Conservation (phyloP, 257 asterid genomes). For the Solanum etuberosum region DNA sequence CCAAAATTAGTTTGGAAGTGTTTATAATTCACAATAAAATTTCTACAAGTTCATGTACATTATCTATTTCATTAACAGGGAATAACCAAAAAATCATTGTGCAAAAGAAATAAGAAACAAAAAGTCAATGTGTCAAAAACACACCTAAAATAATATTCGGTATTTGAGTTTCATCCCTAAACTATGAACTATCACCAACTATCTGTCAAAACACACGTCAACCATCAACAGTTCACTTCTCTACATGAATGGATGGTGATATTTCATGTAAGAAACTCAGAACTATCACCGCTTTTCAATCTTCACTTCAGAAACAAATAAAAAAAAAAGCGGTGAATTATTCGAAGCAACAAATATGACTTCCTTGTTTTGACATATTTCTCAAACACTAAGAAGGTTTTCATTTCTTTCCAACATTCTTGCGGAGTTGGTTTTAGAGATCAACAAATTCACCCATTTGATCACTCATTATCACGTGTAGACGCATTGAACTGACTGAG, state of each 20-base stretch:
- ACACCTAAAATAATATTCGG: too few species aligned
- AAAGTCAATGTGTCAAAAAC: not conserved
- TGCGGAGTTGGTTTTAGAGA: too few species aligned
- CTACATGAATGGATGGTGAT: not conserved
- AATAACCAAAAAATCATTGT: not conserved
- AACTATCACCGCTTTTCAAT: too few species aligned
- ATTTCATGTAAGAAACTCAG: not conserved
- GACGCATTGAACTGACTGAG: too few species aligned
- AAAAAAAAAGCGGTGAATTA: too few species aligned
- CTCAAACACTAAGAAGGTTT: too few species aligned
- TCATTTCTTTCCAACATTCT: too few species aligned
- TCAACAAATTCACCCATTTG: not conserved
- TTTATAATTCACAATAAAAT: too few species aligned
- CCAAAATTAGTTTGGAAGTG: too few species aligned
- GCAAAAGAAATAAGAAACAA: not conserved
- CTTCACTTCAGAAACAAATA: not conserved
- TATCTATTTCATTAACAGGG: too few species aligned
- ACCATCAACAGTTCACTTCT: not conserved
- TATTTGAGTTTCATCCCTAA: not conserved
- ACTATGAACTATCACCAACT: not conserved
- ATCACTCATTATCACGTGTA: not conserved
- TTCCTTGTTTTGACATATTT: too few species aligned
- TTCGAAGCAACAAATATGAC: not conserved
- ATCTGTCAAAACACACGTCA: not conserved
- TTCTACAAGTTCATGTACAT: too few species aligned